Evolutionary conservation across 352 stramenopile species (phyloP).

Genomic region (Aphanomyces euteiches): DNA sequence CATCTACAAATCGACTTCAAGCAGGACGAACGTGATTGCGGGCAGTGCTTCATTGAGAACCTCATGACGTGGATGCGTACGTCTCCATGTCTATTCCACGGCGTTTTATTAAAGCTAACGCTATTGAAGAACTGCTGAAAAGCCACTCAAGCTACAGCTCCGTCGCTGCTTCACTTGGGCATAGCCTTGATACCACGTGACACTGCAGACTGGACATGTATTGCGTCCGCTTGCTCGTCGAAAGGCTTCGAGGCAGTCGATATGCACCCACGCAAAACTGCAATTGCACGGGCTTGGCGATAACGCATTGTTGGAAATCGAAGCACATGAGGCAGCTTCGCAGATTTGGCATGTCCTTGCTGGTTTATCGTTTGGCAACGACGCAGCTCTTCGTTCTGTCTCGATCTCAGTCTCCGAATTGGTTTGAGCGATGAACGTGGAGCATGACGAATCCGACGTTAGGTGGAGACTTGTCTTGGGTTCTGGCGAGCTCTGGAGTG

Average conservation of each 20-base stretch:
- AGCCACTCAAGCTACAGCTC: conserved; percentile 22
- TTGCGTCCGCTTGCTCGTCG: conserved; percentile 19
- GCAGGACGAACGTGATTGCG: background rate
- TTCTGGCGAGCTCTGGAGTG: background rate
- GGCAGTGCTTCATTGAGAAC: background rate
- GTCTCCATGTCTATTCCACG: too few species aligned
- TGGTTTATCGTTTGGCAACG: background rate
- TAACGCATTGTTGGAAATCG: background rate
- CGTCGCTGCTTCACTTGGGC: conserved; percentile 20
- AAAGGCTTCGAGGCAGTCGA: conserved; percentile 23
- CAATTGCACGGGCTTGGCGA: conserved; percentile 27
- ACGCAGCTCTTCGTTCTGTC: background rate
- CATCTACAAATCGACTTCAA: background rate
- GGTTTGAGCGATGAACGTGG: background rate
- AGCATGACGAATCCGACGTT: background rate
- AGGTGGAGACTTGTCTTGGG: background rate
- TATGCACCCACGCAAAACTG: conserved; percentile 19
- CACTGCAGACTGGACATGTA: conserved; percentile 9
- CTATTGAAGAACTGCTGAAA: conserved; percentile 7
- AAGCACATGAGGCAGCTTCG: background rate
- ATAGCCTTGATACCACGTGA: conserved; percentile 28
- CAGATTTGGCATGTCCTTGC: background rate
- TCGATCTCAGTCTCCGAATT: background rate
- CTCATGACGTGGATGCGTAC: background rate
- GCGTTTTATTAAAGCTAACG: background rate